Percentiles rank a stretch among this genome's conserved stretches.
phyloP scores from a whole-genome alignment of 2,329 filamentous ascomycete genomes.

The Colletotrichum salicis region DNA sequence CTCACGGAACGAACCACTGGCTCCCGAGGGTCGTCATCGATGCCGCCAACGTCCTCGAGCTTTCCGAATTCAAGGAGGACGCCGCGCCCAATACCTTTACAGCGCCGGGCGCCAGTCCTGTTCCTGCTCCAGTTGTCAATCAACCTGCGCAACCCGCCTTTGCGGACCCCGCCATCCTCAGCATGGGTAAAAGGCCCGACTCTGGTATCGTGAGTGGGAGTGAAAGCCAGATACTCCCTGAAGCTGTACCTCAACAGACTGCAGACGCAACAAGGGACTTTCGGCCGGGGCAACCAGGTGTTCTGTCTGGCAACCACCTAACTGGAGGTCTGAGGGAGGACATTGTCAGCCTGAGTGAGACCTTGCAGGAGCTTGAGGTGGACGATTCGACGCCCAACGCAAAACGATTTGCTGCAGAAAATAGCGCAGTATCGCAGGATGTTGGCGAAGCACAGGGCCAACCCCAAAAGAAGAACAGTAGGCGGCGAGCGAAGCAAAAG shows the following conservation, averaged over 20 bases:
- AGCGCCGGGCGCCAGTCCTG: slow-evolving; percentile 40
- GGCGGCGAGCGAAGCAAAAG: slow-evolving; percentile 45
- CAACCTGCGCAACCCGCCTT: slow-evolving; percentile 59
- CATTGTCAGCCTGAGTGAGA: slow-evolving; percentile 34
- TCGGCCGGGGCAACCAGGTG: slow-evolving; percentile 38
- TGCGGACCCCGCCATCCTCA: slow-evolving; percentile 85
- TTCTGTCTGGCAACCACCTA: slow-evolving; percentile 34
- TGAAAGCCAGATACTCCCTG: slow-evolving; percentile 32
- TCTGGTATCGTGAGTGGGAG: slow-evolving; percentile 39
- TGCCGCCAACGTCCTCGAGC: slow-evolving; percentile 56
- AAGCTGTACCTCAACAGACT: slow-evolving; percentile 40
- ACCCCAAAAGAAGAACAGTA: slow-evolving; percentile 42
- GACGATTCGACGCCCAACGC: slow-evolving; percentile 37
- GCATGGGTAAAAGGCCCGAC: slow-evolving; percentile 63
- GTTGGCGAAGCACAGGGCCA: slow-evolving; percentile 34
- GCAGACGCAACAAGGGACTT: slow-evolving; percentile 46
- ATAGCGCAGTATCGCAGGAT: slow-evolving; percentile 9
- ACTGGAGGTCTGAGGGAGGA: slow-evolving; percentile 5
- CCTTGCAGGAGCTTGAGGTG: slow-evolving; percentile 40
- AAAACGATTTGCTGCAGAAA: slow-evolving; percentile 29
- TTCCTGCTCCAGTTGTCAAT: slow-evolving; percentile 41
- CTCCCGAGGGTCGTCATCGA: slow-evolving; percentile 55
- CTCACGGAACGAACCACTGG: slow-evolving; percentile 52
- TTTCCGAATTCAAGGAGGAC: slow-evolving; percentile 52
- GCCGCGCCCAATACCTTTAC: slow-evolving; percentile 42